phyloP scores from a whole-genome alignment of 1,284 basidiomycete species.

The Chalciporus sp. region DNA sequence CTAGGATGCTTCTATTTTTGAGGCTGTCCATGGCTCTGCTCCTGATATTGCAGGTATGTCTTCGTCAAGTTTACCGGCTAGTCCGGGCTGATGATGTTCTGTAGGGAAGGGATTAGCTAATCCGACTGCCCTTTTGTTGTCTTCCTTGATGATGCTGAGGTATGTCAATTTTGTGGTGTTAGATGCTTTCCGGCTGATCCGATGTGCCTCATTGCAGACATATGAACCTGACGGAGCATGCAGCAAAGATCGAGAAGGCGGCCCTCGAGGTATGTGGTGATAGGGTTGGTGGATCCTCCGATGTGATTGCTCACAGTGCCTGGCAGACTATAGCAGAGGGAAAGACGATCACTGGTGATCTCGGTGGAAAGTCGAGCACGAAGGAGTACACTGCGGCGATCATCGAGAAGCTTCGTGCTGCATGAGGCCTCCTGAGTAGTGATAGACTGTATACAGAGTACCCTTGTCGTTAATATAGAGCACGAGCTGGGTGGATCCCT shows the following conservation, averaged over 20 bases:
- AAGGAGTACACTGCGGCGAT: slow-evolving; percentile 89
- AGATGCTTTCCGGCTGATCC: slow-evolving; percentile 21
- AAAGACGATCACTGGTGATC: slow-evolving; percentile 88
- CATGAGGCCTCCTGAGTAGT: slow-evolving; percentile 30
- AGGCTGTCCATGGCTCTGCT: slow-evolving; percentile 98
- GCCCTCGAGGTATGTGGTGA: slow-evolving; percentile 69
- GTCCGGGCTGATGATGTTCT: slow-evolving; percentile 29
- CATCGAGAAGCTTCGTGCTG: slow-evolving; percentile 66
- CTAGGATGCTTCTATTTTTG: slow-evolving; percentile 98
- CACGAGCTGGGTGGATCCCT: neutral
- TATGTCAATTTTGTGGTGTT: slow-evolving; percentile 39
- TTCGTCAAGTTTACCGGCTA: neutral
- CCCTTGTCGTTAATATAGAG: neutral
- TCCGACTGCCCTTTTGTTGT: slow-evolving; percentile 94
- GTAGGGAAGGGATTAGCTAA: slow-evolving; percentile 95
- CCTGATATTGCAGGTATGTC: slow-evolving; percentile 78
- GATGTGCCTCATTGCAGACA: slow-evolving; percentile 58
- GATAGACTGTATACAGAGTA: slow-evolving; percentile 14
- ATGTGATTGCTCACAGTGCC: slow-evolving; percentile 13
- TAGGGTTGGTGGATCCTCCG: slow-evolving; percentile 18
- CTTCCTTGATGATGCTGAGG: slow-evolving; percentile 97
- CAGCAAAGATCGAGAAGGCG: slow-evolving; percentile 91
- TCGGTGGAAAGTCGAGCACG: slow-evolving; percentile 90
- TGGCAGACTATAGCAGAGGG: slow-evolving; percentile 92
- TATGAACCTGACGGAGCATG: slow-evolving; percentile 90